A percentile compares a stretch with the other conserved stretches of the same genome.
phyloP scores from a whole-genome alignment of 2,329 filamentous ascomycete species.

The Xylariaceae sp. region DNA sequence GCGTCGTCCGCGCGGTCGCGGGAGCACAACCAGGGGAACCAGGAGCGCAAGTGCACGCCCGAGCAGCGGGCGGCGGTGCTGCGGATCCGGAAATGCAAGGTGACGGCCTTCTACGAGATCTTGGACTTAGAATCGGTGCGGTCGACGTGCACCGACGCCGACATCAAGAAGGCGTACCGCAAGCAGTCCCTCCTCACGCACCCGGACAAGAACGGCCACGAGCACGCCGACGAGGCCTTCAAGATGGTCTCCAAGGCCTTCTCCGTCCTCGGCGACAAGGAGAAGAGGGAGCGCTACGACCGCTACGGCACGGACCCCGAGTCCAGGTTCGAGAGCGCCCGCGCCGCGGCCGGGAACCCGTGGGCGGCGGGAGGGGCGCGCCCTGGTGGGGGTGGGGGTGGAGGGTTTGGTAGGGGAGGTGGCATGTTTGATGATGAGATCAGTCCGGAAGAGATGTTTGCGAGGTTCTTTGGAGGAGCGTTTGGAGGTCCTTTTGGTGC shows the following conservation, averaged over 20 bases:
- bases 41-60: constrained; percentile 71
- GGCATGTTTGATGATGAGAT: constrained; percentile 85
- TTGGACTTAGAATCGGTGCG: constrained; percentile 59
- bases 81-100: constrained; percentile 75
- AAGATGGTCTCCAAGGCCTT: constrained; percentile 97
- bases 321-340: constrained; percentile 67
- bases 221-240: constrained; percentile 94
- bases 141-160: constrained; percentile 64
- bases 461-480: constrained; percentile 86
- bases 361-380: constrained; percentile 28
- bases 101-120: constrained; percentile 95
- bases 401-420: constrained; percentile 48
- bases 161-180: constrained; percentile 97
- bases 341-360: constrained; percentile 43
- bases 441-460: constrained; percentile 93
- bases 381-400: constrained; percentile 36
- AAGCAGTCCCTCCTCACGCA: constrained; percentile 92
- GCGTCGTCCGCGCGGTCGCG: constrained; percentile 45
- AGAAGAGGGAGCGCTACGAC: constrained; percentile 88
- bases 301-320: constrained; percentile 89
- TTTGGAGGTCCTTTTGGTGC: constrained; percentile 62
- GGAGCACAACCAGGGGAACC: constrained; percentile 71
- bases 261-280: constrained; percentile 83
- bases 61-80: constrained; percentile 91
- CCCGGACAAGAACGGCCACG: constrained; percentile 97